Evolutionary conservation across 2,329 filamentous ascomycete species (phyloP).

Genomic region (Calonectria hawksworthii): DNA sequence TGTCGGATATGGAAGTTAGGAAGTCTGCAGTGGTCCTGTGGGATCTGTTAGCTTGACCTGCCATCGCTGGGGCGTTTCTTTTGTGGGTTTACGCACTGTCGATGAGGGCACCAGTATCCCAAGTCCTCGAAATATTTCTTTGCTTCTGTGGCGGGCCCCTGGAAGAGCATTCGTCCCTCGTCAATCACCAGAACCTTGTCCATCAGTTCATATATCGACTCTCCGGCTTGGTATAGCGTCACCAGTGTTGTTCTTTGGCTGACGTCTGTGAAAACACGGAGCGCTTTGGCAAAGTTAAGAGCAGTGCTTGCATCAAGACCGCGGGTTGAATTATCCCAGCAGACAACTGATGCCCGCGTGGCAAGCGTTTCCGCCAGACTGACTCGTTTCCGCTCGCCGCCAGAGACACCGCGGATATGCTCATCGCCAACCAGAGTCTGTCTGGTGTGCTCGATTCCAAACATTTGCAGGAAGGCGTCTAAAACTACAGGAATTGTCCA

Average conservation of each 20-base stretch:
- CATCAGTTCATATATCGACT: constrained; percentile 74
- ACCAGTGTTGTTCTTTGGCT: constrained; percentile 74
- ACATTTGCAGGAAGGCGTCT: constrained; percentile 26
- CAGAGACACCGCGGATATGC: constrained; percentile 68
- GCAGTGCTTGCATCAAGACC: constrained; percentile 79
- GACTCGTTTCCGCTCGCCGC: constrained; percentile 77
- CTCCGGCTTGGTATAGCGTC: constrained; percentile 76
- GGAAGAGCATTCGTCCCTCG: constrained; percentile 75
- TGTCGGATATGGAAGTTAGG: constrained; percentile 80
- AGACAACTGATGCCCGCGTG: constrained; percentile 63
- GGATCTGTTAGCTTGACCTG: not conserved
- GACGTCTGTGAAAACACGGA: constrained; percentile 73
- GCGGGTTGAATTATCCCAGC: constrained; percentile 73
- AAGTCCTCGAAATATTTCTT: constrained; percentile 76
- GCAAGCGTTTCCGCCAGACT: constrained; percentile 76
- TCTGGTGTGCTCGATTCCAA: constrained; percentile 25
- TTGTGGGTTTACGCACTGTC: constrained; percentile 1
- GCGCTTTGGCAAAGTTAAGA: constrained; percentile 73
- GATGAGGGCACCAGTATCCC: constrained; percentile 66
- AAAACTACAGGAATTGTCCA: constrained; percentile 21
- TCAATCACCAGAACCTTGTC: constrained; percentile 81
- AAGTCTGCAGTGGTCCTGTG: constrained; percentile 65
- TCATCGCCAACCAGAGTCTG: constrained; percentile 69
- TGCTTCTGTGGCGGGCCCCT: constrained; percentile 72
- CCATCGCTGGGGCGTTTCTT: not conserved